Evolutionary conservation across 2,329 filamentous ascomycete species (phyloP).

Genomic region (Calycina herbarum): DNA sequence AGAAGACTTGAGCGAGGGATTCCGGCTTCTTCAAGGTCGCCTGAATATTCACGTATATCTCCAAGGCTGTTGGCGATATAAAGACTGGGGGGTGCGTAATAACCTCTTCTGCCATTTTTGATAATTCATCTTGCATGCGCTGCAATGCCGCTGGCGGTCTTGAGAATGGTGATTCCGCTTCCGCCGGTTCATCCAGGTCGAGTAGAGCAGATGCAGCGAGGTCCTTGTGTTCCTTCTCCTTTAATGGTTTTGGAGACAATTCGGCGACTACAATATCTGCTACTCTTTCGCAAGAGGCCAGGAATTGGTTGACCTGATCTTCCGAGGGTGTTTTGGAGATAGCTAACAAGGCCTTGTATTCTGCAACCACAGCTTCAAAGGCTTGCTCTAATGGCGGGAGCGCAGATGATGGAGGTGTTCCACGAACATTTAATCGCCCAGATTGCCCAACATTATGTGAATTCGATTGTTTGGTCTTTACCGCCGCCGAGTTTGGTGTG

Average conservation of each 20-base stretch:
- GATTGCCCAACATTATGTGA: background rate
- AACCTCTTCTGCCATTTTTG: conserved; percentile 65
- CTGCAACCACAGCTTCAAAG: conserved; percentile 25
- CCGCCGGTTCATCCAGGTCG: conserved; percentile 41
- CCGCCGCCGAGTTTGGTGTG: background rate
- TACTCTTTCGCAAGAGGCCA: conserved; percentile 29
- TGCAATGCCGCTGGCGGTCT: conserved; percentile 19
- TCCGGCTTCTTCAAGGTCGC: conserved; percentile 70
- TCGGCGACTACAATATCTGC: conserved; percentile 30
- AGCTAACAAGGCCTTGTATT: conserved; percentile 28
- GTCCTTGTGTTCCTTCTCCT: conserved; percentile 29
- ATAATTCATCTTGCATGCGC: conserved; percentile 49
- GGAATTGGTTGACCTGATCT: conserved; percentile 21
- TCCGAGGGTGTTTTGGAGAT: conserved; percentile 29
- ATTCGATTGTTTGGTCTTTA: conserved; percentile 5
- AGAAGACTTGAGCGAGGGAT: conserved; percentile 76
- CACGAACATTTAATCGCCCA: background rate
- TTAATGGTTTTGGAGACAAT: conserved; percentile 16
- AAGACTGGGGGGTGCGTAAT: conserved; percentile 74
- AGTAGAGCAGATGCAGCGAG: conserved; percentile 55
- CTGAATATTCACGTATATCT: conserved; percentile 75
- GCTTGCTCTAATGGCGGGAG: conserved; percentile 25
- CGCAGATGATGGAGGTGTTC: background rate
- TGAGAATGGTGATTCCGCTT: conserved; percentile 18
- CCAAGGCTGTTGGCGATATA: conserved; percentile 72